phyloP scores from a whole-genome alignment of 108 stramenopile species.

The Pseudonitzschia delicatissima region DNA sequence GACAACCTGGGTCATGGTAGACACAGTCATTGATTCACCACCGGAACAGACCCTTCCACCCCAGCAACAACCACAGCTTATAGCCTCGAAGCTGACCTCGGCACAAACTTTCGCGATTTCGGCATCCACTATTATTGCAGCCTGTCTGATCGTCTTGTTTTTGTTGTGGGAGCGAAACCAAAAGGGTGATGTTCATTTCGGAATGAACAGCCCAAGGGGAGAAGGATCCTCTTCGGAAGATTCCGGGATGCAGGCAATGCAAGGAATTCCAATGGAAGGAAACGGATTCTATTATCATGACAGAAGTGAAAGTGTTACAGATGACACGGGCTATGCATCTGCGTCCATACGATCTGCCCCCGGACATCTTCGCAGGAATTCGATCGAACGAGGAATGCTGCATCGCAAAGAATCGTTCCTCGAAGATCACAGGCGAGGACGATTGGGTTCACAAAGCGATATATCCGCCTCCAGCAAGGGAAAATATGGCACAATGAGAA shows the following conservation, averaged over 20 bases:
- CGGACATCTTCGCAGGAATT: not conserved
- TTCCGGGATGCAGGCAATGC: too few relatives aligned
- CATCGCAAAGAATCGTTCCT: too few relatives aligned
- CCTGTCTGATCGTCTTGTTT: constrained; percentile 21
- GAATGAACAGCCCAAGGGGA: not conserved
- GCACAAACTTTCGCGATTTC: constrained; percentile 6
- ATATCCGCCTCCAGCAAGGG: too few relatives aligned
- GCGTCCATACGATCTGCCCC: not conserved
- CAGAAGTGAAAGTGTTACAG: not conserved
- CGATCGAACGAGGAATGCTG: too few relatives aligned
- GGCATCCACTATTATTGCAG: constrained; percentile 19
- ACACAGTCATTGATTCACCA: constrained; percentile 6
- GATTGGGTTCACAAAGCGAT: too few relatives aligned
- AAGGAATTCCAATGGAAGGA: too few relatives aligned
- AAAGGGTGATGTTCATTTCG: not conserved
- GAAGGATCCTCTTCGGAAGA: too few relatives aligned
- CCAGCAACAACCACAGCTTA: not conserved
- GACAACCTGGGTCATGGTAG: constrained; percentile 4
- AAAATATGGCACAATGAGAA: too few relatives aligned
- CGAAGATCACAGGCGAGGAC: too few relatives aligned
- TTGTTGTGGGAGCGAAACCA: constrained; percentile 28
- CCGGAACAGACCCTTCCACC: not conserved
- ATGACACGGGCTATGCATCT: too few relatives aligned
- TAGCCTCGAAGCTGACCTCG: not conserved
- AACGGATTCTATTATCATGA: too few relatives aligned